Evolutionary conservation across 495 filamentous ascomycete genomes (phyloP).

Genomic region (Hypoxylon fuscum): DNA sequence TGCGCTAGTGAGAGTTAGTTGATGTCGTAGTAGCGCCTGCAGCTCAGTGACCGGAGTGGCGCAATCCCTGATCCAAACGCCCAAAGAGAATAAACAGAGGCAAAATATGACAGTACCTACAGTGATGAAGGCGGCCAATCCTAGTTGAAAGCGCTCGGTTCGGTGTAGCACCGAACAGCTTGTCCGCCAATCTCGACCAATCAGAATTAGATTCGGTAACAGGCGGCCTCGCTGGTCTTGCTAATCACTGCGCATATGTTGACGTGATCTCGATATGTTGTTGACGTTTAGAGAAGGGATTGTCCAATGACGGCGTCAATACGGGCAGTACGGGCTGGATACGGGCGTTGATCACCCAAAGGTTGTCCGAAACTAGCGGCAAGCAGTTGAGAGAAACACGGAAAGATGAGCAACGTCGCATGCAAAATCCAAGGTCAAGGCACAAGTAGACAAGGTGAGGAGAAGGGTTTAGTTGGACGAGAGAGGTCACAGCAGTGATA

Average conservation of each 20-base stretch:
- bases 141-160: slow-evolving; percentile 37
- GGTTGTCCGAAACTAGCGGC: slow-evolving; percentile 3
- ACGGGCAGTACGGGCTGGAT: slow-evolving; percentile 15
- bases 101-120: slow-evolving; percentile 19
- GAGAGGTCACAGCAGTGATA: slow-evolving; percentile 1
- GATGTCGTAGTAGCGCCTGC: slow-evolving; percentile 15
- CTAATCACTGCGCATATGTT: slow-evolving; percentile 39
- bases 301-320: slow-evolving; percentile 35
- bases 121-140: slow-evolving; percentile 29
- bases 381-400: background rate
- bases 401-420: slow-evolving; percentile 14
- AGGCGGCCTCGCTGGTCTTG: slow-evolving; percentile 40
- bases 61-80: slow-evolving; percentile 21
- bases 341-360: slow-evolving; percentile 8
- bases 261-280: slow-evolving; percentile 42
- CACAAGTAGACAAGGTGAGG: slow-evolving; percentile 9
- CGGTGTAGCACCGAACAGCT: slow-evolving; percentile 36
- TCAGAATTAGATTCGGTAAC: slow-evolving; percentile 7
- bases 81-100: slow-evolving; percentile 22
- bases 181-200: slow-evolving; percentile 28
- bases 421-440: slow-evolving; percentile 15
- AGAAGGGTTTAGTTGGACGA: slow-evolving; percentile 2
- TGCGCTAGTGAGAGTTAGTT: slow-evolving; percentile 12
- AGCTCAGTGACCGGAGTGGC: slow-evolving; percentile 19
- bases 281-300: slow-evolving; percentile 42